Percentiles rank a stretch among this genome's conserved stretches.
Conservation (phyloP, 2,329 filamentous ascomycete genomes). For the Fonsecaea nubica region DNA sequence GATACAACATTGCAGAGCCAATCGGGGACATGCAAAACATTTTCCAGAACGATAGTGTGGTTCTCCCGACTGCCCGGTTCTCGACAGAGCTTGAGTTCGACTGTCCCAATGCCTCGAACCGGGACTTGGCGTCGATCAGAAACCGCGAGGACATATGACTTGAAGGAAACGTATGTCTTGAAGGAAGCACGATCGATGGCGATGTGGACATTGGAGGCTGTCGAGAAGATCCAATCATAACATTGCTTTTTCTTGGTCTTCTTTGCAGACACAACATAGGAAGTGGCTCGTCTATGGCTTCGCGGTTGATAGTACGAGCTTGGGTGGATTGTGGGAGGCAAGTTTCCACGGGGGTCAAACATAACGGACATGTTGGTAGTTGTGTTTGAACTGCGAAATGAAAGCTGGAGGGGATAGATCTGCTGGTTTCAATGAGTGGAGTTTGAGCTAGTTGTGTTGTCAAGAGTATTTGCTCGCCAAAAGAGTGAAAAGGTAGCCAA, state of each 20-base stretch:
- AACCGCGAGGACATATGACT: constrained; percentile 40
- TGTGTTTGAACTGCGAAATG: neutral
- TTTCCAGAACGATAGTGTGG: constrained; percentile 42
- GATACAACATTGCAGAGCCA: constrained; percentile 45
- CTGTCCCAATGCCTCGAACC: constrained; percentile 45
- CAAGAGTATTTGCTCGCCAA: constrained; percentile 3
- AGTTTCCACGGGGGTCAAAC: constrained; percentile 30
- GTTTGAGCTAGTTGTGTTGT: neutral
- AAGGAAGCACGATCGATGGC: constrained; percentile 45
- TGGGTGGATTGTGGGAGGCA: constrained; percentile 30
- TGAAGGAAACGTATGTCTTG: constrained; percentile 43
- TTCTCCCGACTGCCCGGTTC: constrained; percentile 36
- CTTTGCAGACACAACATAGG: constrained; percentile 24
- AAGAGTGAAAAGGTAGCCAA: constrained; percentile 13
- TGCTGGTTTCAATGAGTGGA: neutral
- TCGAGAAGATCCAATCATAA: constrained; percentile 42
- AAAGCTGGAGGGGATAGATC: neutral
- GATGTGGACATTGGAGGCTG: constrained; percentile 44
- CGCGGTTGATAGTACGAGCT: constrained; percentile 29
- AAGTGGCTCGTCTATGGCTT: constrained; percentile 17
- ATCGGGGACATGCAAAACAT: constrained; percentile 47
- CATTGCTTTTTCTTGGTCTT: constrained; percentile 37
- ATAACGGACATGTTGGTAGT: constrained; percentile 24
- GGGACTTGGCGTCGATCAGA: constrained; percentile 37
- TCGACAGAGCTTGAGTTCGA: constrained; percentile 43